Evolutionary conservation across 2,329 filamentous ascomycete species (phyloP).

Genomic region (Ceratocystis eucalypticola): DNA sequence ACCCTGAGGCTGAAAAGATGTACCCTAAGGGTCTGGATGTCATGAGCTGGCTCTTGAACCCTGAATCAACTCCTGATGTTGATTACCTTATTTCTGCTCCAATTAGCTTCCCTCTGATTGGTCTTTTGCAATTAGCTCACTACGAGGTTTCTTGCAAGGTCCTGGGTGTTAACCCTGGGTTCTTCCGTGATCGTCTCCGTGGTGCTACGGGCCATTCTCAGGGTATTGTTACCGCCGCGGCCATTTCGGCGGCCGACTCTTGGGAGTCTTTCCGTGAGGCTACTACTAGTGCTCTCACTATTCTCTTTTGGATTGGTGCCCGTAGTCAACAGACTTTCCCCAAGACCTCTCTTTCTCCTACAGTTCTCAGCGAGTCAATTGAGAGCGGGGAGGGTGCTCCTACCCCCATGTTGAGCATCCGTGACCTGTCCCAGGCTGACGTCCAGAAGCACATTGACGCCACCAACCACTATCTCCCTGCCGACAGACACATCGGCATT

Average conservation of each 20-base stretch:
- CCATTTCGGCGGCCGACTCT: constrained; percentile 75
- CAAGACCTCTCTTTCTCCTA: constrained; percentile 81
- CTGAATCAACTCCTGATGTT: constrained; percentile 78
- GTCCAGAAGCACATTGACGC: constrained; percentile 95
- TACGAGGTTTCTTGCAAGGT: constrained; percentile 90
- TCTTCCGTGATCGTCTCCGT: constrained; percentile 68
- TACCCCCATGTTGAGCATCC: constrained; percentile 95
- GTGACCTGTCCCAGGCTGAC: constrained; percentile 73
- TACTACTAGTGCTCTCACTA: constrained; percentile 66
- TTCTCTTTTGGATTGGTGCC: constrained; percentile 97
- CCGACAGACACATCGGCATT: constrained; percentile 85
- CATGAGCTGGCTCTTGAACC: constrained; percentile 80
- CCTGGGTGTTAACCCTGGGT: constrained; percentile 76
- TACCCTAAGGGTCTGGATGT: constrained; percentile 96
- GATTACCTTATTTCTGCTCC: constrained; percentile 92
- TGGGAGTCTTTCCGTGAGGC: constrained; percentile 87
- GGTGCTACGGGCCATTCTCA: constrained; percentile 95
- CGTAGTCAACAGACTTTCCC: constrained; percentile 96
- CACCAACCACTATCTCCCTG: constrained; percentile 89
- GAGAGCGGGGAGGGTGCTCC: constrained; percentile 91
- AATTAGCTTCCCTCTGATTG: constrained; percentile 91
- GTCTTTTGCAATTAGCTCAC: constrained; percentile 88
- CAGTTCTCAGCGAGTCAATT: constrained; percentile 79
- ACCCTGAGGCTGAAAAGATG: constrained; percentile 81
- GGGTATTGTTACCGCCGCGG: constrained; percentile 84